Evolutionary conservation across 192 early-diverging fungal genomes (phyloP).

Genomic region (Umbelopsis isabellina): DNA sequence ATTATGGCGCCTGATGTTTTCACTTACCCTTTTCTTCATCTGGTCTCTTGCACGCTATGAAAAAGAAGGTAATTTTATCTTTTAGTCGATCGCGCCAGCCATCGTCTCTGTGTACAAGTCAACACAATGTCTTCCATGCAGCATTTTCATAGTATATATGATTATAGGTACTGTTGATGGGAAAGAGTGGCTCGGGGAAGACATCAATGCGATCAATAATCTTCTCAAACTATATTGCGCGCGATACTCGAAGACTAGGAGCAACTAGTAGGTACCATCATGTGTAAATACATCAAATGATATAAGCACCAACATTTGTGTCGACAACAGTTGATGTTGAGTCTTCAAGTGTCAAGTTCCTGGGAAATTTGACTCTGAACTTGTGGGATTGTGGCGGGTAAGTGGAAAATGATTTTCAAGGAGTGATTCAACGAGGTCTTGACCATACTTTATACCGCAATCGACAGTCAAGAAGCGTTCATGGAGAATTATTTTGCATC

Average conservation of each 20-base stretch:
- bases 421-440: neutral
- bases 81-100: too few species aligned
- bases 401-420: neutral
- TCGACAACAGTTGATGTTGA: constrained; percentile 86
- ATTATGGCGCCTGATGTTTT: too few species aligned
- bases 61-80: too few species aligned
- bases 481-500: constrained; percentile 96
- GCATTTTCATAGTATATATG: too few species aligned
- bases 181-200: constrained; percentile 95
- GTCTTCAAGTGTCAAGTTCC: constrained; percentile 91
- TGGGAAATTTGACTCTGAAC: constrained; percentile 93
- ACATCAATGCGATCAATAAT: constrained; percentile 99
- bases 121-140: neutral
- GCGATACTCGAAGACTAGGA: constrained; percentile 92
- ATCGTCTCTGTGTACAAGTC: too few species aligned
- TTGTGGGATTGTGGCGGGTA: constrained; percentile 96
- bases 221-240: constrained; percentile 96
- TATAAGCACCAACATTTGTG: neutral
- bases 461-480: constrained; percentile 83
- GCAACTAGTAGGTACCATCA: constrained; percentile 75
- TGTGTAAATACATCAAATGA: neutral
- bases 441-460: neutral
- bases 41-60: too few species aligned
- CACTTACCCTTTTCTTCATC: too few species aligned
- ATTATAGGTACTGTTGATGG: constrained; percentile 93